A percentile compares a stretch with the other conserved stretches of the same genome.
These are phyloP conservation scores for Neofusicoccum umdonicola DNA, from an alignment of 2,329 filamentous ascomycete genomes.

Conservation along the genomic window DNA sequence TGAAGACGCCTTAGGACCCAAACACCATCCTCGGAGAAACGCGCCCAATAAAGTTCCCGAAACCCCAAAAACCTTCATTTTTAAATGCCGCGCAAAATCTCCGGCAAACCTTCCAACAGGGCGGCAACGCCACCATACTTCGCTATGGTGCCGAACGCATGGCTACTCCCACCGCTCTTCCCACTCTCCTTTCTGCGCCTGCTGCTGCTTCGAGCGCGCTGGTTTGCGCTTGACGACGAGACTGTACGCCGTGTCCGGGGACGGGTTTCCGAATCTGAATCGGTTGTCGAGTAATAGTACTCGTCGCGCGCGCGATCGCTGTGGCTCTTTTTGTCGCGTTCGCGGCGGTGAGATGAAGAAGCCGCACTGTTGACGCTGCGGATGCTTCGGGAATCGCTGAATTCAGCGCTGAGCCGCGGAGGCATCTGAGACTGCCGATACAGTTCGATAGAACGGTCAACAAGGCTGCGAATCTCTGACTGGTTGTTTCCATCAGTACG, in stretches of 20 bases:
- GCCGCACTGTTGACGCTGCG: not conserved
- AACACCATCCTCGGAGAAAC: not conserved
- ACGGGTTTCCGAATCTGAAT: conserved; percentile 6
- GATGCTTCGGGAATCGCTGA: not conserved
- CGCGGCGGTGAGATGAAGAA: not conserved
- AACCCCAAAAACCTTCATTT: not conserved
- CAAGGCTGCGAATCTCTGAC: conserved; percentile 33
- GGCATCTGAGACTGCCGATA: conserved; percentile 28
- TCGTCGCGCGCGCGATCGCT: not conserved
- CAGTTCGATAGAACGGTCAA: conserved; percentile 39
- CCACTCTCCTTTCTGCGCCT: conserved; percentile 16
- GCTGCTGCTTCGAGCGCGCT: conserved; percentile 18
- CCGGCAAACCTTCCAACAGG: conserved; percentile 31
- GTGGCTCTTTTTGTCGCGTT: not conserved
- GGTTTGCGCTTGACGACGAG: not conserved
- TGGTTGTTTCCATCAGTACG: not conserved
- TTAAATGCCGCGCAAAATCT: conserved; percentile 13
- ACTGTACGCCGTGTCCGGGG: not conserved
- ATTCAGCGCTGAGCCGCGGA: conserved; percentile 12
- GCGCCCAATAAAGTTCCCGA: not conserved
- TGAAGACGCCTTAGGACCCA: not conserved
- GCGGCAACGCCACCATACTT: conserved; percentile 38
- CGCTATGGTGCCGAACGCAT: conserved; percentile 33
- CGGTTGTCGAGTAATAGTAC: not conserved
- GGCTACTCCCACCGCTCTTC: not conserved